Evolutionary conservation across 2,329 filamentous ascomycete species (phyloP).

Genomic region (Rutstroemia sp.): DNA sequence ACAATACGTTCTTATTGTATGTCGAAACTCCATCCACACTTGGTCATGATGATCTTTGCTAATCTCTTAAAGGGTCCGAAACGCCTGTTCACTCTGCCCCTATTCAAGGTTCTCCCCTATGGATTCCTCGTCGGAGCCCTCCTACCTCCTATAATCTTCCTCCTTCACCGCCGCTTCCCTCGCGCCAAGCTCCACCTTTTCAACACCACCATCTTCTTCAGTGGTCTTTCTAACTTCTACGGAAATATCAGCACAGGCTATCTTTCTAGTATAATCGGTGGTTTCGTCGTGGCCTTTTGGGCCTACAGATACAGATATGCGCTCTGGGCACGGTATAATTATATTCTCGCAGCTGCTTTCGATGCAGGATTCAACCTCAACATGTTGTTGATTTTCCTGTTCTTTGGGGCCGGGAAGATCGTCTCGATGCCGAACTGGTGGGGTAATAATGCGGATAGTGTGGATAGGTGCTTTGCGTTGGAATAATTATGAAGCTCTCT

Average conservation of each 20-base stretch:
- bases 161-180: slow-evolving; percentile 46
- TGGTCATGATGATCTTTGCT: background rate
- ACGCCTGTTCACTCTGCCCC: slow-evolving; percentile 40
- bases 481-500: background rate
- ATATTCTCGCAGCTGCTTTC: slow-evolving; percentile 52
- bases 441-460: slow-evolving; percentile 48
- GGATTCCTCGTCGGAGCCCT: slow-evolving; percentile 45
- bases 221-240: slow-evolving; percentile 46
- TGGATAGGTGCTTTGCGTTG: slow-evolving; percentile 52
- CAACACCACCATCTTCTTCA: slow-evolving; percentile 58
- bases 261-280: slow-evolving; percentile 49
- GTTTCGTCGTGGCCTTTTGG: slow-evolving; percentile 53
- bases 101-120: slow-evolving; percentile 43
- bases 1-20: slow-evolving; percentile 51
- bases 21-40: slow-evolving; percentile 8
- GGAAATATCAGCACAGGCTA: slow-evolving; percentile 56
- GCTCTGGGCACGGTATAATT: slow-evolving; percentile 54
- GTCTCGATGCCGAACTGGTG: slow-evolving; percentile 57
- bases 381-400: slow-evolving; percentile 53
- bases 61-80: slow-evolving; percentile 33
- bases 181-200: slow-evolving; percentile 44
- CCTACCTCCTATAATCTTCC: slow-evolving; percentile 40
- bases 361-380: slow-evolving; percentile 57
- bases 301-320: slow-evolving; percentile 47
- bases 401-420: slow-evolving; percentile 49